Percentiles rank a stretch among this genome's conserved stretches.
Evolutionary conservation across 169 alveolate species (phyloP).

Genomic region (Miamiensis avidus): DNA sequence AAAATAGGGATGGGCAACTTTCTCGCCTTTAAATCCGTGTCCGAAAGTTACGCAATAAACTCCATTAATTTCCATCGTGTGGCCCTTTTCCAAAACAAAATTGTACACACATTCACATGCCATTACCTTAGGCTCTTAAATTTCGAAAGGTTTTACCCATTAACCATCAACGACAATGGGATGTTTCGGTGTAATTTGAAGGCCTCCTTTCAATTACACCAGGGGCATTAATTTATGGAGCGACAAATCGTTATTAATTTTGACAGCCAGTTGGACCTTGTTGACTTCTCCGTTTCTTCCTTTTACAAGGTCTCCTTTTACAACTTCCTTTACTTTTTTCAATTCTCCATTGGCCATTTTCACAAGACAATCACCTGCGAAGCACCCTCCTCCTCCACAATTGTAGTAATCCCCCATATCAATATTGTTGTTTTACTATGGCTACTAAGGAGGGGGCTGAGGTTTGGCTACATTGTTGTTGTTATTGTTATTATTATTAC

Average conservation of each 20-base stretch:
- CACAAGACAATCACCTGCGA: conserved; percentile 7
- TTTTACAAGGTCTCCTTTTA: background rate
- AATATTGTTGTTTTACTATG: background rate
- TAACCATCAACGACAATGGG: background rate
- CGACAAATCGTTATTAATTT: background rate
- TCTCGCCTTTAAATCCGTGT: background rate
- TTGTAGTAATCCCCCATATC: conserved; percentile 8
- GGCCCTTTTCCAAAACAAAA: conserved; percentile 12
- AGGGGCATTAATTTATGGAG: background rate
- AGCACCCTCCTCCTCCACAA: conserved; percentile 11
- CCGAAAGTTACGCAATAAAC: background rate
- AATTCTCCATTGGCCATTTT: background rate
- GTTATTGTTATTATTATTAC: background rate
- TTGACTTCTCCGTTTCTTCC: background rate
- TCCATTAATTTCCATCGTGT: conserved; percentile 1
- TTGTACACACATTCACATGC: background rate
- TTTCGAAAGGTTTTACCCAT: background rate
- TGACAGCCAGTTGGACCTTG: background rate
- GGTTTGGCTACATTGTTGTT: background rate
- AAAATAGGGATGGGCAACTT: conserved; percentile 1
- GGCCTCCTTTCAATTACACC: background rate
- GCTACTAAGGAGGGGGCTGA: background rate
- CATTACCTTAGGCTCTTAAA: background rate
- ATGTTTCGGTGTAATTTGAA: conserved; percentile 8
- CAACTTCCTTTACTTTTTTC: conserved; percentile 4